Conservation (phyloP, 768 basidiomycete genomes). For the Rhizopogon sp. region DNA sequence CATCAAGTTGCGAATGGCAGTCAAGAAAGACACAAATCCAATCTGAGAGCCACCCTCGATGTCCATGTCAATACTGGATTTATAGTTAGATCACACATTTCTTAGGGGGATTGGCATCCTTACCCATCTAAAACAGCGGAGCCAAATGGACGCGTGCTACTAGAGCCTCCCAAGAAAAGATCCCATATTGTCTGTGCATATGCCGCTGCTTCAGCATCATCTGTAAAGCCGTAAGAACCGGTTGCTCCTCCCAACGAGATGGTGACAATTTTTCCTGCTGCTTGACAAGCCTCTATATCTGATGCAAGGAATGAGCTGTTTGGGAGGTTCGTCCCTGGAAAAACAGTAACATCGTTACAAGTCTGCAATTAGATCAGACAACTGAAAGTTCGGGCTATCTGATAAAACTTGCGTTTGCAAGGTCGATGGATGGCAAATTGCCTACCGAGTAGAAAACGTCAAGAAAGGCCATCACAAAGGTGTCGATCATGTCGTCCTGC, state of each 20-base stretch:
- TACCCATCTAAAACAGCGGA: conserved; percentile 69
- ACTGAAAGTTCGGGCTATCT: no score
- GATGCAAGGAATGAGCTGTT: conserved; percentile 56
- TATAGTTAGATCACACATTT: not conserved
- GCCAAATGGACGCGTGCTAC: conserved; percentile 65
- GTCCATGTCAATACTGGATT: conserved; percentile 36
- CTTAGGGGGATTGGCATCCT: not conserved
- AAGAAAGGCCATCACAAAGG: conserved; percentile 58
- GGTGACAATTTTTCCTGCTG: conserved; percentile 56
- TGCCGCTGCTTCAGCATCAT: conserved; percentile 47
- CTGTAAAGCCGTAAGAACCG: conserved; percentile 55
- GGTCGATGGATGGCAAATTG: conserved; percentile 52
- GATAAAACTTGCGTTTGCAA: conserved; percentile 46
- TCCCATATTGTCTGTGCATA: conserved; percentile 69
- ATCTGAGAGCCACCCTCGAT: conserved; percentile 39
- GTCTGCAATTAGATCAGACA: conserved; percentile 32
- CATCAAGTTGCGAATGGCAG: conserved; percentile 22
- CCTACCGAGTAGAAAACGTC: conserved; percentile 55
- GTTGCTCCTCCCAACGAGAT: conserved; percentile 58
- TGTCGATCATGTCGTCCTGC: conserved; percentile 54
- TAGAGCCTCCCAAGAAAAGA: conserved; percentile 61
- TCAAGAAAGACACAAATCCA: conserved; percentile 25
- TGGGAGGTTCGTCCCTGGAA: conserved; percentile 57
- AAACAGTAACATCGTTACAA: conserved; percentile 56
- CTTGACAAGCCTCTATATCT: conserved; percentile 62